Evolutionary conservation across 164 flowering plant genomes (phyloP).

Genomic region (Protea cynaroides): DNA sequence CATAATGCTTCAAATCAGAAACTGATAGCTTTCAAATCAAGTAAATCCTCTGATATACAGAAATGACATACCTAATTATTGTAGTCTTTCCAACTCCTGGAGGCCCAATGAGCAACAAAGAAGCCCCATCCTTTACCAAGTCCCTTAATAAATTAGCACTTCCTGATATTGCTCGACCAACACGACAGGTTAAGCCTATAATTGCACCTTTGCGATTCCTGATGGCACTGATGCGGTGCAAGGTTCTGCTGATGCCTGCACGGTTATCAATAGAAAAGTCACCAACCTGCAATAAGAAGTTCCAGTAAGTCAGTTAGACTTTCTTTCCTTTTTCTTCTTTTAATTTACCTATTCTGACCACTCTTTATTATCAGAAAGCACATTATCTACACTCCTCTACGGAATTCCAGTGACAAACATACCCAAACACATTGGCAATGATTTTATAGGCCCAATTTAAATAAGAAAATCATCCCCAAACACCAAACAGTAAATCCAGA

Average conservation of each 20-base stretch:
- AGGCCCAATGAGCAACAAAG: conserved; percentile 88
- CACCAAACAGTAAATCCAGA: too few relatives aligned
- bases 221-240: conserved; percentile 90
- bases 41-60: not conserved
- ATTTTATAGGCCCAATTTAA: not conserved
- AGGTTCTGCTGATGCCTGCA: conserved; percentile 90
- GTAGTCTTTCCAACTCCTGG: conserved; percentile 99
- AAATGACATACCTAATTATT: conserved; percentile 57
- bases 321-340: not conserved
- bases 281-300: conserved; percentile 58
- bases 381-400: not conserved
- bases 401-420: not conserved
- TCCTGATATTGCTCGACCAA: conserved; percentile 88
- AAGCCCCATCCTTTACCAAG: conserved; percentile 75
- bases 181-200: conserved; percentile 91
- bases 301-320: conserved; percentile 8
- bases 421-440: not conserved
- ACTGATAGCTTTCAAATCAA: not conserved
- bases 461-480: too few relatives aligned
- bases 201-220: conserved; percentile 76
- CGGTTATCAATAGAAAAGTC: conserved; percentile 92
- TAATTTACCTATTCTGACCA: not conserved
- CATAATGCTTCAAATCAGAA: not conserved
- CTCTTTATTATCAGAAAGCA: not conserved
- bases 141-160: conserved; percentile 79